These are phyloP conservation scores for Microdochium paspali DNA, from an alignment of 2,329 filamentous ascomycete genomes.

Conservation along the genomic window DNA sequence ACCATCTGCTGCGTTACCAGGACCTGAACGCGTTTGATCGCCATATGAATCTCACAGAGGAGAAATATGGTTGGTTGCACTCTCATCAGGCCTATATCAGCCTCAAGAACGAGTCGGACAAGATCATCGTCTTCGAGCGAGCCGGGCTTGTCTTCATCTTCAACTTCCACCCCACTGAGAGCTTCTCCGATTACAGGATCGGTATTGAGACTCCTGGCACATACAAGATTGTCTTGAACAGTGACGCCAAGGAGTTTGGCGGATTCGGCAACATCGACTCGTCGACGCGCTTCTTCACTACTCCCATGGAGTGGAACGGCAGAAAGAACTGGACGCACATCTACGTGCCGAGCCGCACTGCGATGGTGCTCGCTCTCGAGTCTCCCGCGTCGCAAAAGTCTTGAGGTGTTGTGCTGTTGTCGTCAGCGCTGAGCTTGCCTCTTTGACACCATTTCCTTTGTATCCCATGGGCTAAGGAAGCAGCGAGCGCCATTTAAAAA, in stretches of 20 bases:
- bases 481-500: neutral
- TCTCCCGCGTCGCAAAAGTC: conserved; percentile 21
- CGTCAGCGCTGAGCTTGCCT: too few species aligned
- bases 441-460: neutral
- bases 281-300: conserved; percentile 85
- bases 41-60: conserved; percentile 80
- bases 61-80: conserved; percentile 86
- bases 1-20: conserved; percentile 74
- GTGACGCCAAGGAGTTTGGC: conserved; percentile 68
- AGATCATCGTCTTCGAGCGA: conserved; percentile 91
- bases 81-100: conserved; percentile 82
- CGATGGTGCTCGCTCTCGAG: conserved; percentile 56
- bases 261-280: conserved; percentile 71
- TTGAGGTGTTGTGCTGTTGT: neutral
- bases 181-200: conserved; percentile 86
- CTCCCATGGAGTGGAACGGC: conserved; percentile 80
- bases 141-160: conserved; percentile 87
- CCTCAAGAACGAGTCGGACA: conserved; percentile 87
- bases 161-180: conserved; percentile 83
- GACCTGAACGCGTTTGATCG: conserved; percentile 92
- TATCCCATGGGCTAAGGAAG: neutral
- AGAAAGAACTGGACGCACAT: conserved; percentile 86
- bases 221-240: conserved; percentile 78
- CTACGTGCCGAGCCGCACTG: conserved; percentile 78
- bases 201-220: conserved; percentile 78